Evolutionary conservation across 495 filamentous ascomycete species (phyloP).

Genomic region (Aspergillus diversus): DNA sequence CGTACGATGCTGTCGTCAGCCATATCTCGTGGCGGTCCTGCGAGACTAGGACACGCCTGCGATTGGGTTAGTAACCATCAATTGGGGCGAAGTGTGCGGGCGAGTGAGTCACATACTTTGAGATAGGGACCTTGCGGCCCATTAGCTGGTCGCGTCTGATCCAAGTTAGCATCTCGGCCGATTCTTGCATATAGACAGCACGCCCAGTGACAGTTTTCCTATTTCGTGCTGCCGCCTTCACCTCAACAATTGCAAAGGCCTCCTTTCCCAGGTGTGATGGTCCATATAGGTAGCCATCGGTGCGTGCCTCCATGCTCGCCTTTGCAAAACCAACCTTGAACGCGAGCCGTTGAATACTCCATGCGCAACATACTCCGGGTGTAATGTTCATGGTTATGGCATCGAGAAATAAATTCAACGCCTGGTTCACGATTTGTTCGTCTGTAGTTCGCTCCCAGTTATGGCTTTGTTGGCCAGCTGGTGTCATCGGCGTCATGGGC

Average conservation of each 20-base stretch:
- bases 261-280: not conserved
- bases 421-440: constrained; percentile 25
- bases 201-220: not conserved
- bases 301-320: constrained; percentile 18
- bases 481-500: not conserved
- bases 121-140: not conserved
- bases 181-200: constrained; percentile 19
- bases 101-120: not conserved
- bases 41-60: constrained; percentile 20
- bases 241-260: constrained; percentile 15
- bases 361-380: not conserved
- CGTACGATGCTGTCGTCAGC: constrained; percentile 19
- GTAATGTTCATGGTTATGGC: constrained; percentile 4
- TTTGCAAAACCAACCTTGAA: constrained; percentile 9
- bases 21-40: constrained; percentile 26
- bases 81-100: constrained; percentile 1
- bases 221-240: constrained; percentile 3
- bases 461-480: not conserved
- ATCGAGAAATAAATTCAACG: constrained; percentile 15
- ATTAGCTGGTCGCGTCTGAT: constrained; percentile 4
- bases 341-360: constrained; percentile 8
- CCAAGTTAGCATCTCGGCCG: constrained; percentile 20
- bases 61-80: not conserved
- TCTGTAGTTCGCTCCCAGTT: constrained; percentile 3
- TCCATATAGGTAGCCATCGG: constrained; percentile 19